Base-by-base conservation (phyloP, 306 rosid genomes). In the Cicer bijugum region DNA sequence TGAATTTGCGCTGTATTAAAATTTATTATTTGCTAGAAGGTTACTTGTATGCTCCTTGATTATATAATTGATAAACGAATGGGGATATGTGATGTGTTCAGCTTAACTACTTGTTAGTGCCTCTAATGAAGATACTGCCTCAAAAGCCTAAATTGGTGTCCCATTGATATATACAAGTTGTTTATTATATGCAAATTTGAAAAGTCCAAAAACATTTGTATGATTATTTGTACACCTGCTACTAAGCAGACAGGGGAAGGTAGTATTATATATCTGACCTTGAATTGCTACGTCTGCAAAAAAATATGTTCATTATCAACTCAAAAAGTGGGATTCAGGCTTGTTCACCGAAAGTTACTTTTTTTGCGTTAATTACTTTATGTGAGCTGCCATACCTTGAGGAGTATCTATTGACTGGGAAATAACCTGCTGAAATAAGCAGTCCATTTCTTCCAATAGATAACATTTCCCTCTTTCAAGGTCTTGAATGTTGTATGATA, bases 81-180 rank as follows among this genome's bases (percentile, higher is more conserved):
- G 74, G 64, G 50, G 35, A 8, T 51, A 35, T 60, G 20, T 63
- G 57, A 57, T 15, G 33, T 39, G 66, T 73, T 69, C 20, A 14
- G 39, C 38, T 55, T 5, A 74, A 58, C 71, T 73, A 9, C 64
- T 39, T 74, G 7, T 23, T 40, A 39, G 44, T 20, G 66, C 16
- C 70, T 74, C 70, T 39, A 62, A 33, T 44, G 55, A 9, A 43
- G 62, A 20, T 56, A 50, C 43, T 64, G 45, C 77, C 53, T 64
- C 77, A 70, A n/a, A n/a, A 64, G 70, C 65, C 57, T 81, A 71
- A 63, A 55, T 37, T 55, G 66, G 20, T 5, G 63, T 23, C 28
- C 14, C 38, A 15, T 33, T 63, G 14, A 64, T 69, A 8, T 35
- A 43, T 17, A 55, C 43, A 63, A 35, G 64, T 23, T 67, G 56